phyloP scores from a whole-genome alignment of 2,329 filamentous ascomycete species.

The Phialemoniopsis sp. region DNA sequence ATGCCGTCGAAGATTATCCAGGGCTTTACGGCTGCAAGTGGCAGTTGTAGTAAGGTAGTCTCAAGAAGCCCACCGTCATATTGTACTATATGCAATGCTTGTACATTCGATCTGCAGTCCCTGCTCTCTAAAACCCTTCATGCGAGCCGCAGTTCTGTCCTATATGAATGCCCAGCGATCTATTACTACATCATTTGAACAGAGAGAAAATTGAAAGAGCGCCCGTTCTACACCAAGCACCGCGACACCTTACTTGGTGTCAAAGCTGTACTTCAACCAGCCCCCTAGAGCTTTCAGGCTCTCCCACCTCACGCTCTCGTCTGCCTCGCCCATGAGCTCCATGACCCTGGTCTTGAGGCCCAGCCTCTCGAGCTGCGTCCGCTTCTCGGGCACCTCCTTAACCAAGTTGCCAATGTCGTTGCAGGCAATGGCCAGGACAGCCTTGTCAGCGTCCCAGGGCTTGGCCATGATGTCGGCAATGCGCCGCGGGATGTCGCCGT shows the following conservation, averaged over 20 bases:
- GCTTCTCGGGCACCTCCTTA: conserved; percentile 82
- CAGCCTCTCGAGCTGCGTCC: conserved; percentile 74
- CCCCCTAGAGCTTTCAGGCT: conserved; percentile 75
- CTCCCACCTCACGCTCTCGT: conserved; percentile 90
- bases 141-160: too few relatives aligned
- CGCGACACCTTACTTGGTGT: conserved; percentile 24
- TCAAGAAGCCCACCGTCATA: too few relatives aligned
- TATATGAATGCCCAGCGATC: too few relatives aligned
- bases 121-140: too few relatives aligned
- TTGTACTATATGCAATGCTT: too few relatives aligned
- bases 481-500: conserved; percentile 73
- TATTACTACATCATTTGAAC: too few relatives aligned
- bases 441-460: conserved; percentile 75
- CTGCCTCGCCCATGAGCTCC: conserved; percentile 86
- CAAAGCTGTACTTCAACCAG: conserved; percentile 63
- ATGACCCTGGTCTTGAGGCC: conserved; percentile 85
- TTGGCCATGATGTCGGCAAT: conserved; percentile 77
- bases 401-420: conserved; percentile 89
- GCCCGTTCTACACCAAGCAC: too few relatives aligned
- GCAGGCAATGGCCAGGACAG: conserved; percentile 87
- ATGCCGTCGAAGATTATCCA: too few relatives aligned
- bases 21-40: too few relatives aligned
- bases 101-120: too few relatives aligned
- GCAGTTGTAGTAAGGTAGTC: too few relatives aligned
- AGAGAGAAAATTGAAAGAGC: too few relatives aligned